Conservation (phyloP, 371 early-diverging fungal species). For the Antonospora locustae region DNA sequence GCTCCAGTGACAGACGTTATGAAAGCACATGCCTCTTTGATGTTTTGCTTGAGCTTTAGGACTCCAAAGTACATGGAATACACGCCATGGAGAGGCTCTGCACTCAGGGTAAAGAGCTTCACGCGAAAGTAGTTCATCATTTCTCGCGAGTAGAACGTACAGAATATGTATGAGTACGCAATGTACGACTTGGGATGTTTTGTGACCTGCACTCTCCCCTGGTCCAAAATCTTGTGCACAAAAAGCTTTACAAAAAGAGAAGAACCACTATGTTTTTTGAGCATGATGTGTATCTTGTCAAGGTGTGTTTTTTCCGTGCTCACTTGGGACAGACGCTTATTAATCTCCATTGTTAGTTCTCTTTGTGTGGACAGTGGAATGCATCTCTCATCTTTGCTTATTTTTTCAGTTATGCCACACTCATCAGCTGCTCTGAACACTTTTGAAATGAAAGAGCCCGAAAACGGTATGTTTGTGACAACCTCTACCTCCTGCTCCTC, state of each 20-base stretch:
- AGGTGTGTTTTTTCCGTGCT: slow-evolving; percentile 30
- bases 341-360: slow-evolving; percentile 29
- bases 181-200: slow-evolving; percentile 27
- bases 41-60: slow-evolving; percentile 11
- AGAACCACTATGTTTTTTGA: slow-evolving; percentile 20
- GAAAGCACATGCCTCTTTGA: slow-evolving; percentile 9
- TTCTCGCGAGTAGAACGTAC: slow-evolving; percentile 10
- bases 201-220: slow-evolving; percentile 40
- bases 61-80: slow-evolving; percentile 26
- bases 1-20: slow-evolving; percentile 18
- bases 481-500: too few species aligned
- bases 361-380: slow-evolving; percentile 7
- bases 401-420: slow-evolving; percentile 7
- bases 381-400: neutral
- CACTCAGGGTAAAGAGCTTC: slow-evolving; percentile 21
- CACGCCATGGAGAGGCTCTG: slow-evolving; percentile 20
- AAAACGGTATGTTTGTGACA: slow-evolving; percentile 14
- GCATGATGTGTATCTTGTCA: slow-evolving; percentile 8
- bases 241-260: slow-evolving; percentile 34
- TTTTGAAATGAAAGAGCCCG: slow-evolving; percentile 6
- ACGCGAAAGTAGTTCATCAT: slow-evolving; percentile 15
- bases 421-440: slow-evolving; percentile 1
- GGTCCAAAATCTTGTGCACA: slow-evolving; percentile 30
- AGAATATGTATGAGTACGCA: slow-evolving; percentile 27
- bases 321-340: slow-evolving; percentile 46